These are phyloP conservation scores for Candolleomyces aberdarensis DNA, from an alignment of 768 basidiomycete species.

Conservation along the genomic window DNA sequence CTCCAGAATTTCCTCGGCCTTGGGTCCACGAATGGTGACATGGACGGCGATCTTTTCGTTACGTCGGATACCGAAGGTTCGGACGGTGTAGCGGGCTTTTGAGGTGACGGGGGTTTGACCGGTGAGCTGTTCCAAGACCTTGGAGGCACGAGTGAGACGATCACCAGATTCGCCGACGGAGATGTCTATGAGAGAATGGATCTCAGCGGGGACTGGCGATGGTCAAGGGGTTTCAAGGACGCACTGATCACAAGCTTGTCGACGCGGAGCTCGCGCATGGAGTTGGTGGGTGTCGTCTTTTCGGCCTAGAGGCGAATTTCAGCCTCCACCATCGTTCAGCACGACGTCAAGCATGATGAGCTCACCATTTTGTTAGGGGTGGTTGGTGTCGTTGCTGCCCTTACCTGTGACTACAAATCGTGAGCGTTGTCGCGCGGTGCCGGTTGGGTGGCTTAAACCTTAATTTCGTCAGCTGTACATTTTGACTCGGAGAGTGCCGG, in stretches of 20 bases:
- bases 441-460: slow-evolving; percentile 39
- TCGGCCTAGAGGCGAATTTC: slow-evolving; percentile 55
- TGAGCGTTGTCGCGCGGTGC: slow-evolving; percentile 14
- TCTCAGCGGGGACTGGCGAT: slow-evolving; percentile 10
- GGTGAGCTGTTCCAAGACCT: slow-evolving; percentile 98
- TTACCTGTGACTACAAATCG: slow-evolving; percentile 30
- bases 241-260: slow-evolving; percentile 99
- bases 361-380: slow-evolving; percentile 41
- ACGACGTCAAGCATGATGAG: slow-evolving; percentile 5
- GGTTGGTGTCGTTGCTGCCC: slow-evolving; percentile 35
- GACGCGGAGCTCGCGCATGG: slow-evolving; percentile 94
- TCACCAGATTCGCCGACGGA: slow-evolving; percentile 99
- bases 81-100: slow-evolving; percentile 99
- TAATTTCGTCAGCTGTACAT: slow-evolving; percentile 34
- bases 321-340: not conserved
- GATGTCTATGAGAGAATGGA: slow-evolving; percentile 68
- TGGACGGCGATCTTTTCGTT: slow-evolving; percentile 99
- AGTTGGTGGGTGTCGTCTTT: slow-evolving; percentile 86
- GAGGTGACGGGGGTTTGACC: slow-evolving; percentile 99
- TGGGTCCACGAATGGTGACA: slow-evolving; percentile 98
- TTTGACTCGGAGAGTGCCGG: slow-evolving; percentile 25
- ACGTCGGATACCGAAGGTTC: slow-evolving; percentile 97
- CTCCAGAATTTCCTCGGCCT: slow-evolving; percentile 99
- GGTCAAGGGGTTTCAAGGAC: slow-evolving; percentile 32
- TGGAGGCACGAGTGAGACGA: slow-evolving; percentile 97